phyloP scores from a whole-genome alignment of 1,284 basidiomycete genomes.

The Agaricales sp. region DNA sequence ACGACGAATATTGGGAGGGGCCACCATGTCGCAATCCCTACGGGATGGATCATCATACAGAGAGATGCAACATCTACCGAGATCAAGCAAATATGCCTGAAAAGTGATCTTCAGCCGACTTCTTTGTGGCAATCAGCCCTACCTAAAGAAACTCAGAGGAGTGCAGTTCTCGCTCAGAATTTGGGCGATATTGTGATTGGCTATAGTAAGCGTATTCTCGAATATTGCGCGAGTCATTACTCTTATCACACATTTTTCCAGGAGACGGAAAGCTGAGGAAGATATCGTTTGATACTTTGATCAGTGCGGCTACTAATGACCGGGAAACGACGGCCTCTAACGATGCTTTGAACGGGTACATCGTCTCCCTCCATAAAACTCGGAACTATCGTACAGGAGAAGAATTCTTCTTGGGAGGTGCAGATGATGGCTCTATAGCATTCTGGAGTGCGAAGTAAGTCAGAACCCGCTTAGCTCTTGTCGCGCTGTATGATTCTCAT shows the following conservation, averaged over 20 bases:
- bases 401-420: conserved; percentile 55
- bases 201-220: conserved; percentile 41
- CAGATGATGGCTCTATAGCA: conserved; percentile 63
- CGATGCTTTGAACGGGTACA: conserved; percentile 31
- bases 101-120: background rate
- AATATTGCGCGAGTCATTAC: no score
- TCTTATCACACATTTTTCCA: conserved; percentile 20
- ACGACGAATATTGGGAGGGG: background rate
- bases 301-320: conserved; percentile 16
- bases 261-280: conserved; percentile 47
- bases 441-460: conserved; percentile 59
- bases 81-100: background rate
- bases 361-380: conserved; percentile 42
- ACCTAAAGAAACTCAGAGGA: background rate
- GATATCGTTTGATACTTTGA: conserved; percentile 28
- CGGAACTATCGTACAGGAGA: conserved; percentile 47
- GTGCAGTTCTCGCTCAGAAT: conserved; percentile 40
- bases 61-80: background rate
- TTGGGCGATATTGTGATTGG: conserved; percentile 47
- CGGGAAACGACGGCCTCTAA: conserved; percentile 27
- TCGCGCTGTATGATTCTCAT: background rate
- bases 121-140: background rate
- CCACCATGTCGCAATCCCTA: background rate
- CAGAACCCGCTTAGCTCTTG: conserved; percentile 1
- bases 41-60: background rate